Conservation (phyloP, 139 green algal species). For the Pseudopediastrum boryanum region DNA sequence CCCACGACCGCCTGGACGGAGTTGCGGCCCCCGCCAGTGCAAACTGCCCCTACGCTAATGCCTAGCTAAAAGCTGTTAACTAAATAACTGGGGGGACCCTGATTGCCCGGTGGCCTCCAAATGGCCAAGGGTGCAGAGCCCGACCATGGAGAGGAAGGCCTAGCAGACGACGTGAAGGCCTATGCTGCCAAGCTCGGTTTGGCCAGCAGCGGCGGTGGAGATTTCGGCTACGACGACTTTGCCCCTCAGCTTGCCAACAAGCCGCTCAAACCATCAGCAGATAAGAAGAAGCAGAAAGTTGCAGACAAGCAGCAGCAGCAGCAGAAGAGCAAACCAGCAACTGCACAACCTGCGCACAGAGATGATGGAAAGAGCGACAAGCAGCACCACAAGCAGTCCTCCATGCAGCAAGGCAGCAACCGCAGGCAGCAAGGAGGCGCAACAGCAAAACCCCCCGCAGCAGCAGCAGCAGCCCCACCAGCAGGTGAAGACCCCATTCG, state of each 20-base stretch:
- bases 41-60: neutral
- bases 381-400: too few species aligned
- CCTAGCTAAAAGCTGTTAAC: neutral
- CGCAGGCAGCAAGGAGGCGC: neutral
- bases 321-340: conserved; percentile 5
- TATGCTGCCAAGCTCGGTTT: conserved; percentile 68
- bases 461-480: neutral
- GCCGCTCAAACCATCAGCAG: conserved; percentile 4
- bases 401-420: neutral
- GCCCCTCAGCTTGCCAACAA: conserved; percentile 47
- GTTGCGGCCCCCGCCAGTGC: neutral
- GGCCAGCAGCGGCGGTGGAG: conserved; percentile 20
- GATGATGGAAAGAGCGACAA: too few species aligned
- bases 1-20: neutral
- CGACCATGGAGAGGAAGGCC: too few species aligned
- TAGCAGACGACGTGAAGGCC: conserved; percentile 59
- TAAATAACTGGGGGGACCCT: neutral
- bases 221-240: conserved; percentile 78
- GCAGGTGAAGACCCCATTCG: neutral
- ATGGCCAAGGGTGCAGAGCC: conserved; percentile 25
- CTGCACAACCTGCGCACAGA: too few species aligned
- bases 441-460: conserved; percentile 2
- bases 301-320: neutral
- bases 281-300: neutral
- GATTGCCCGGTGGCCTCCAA: neutral